phyloP scores from a whole-genome alignment of 345 rosid species.

The Raphanus raphanistrum region DNA sequence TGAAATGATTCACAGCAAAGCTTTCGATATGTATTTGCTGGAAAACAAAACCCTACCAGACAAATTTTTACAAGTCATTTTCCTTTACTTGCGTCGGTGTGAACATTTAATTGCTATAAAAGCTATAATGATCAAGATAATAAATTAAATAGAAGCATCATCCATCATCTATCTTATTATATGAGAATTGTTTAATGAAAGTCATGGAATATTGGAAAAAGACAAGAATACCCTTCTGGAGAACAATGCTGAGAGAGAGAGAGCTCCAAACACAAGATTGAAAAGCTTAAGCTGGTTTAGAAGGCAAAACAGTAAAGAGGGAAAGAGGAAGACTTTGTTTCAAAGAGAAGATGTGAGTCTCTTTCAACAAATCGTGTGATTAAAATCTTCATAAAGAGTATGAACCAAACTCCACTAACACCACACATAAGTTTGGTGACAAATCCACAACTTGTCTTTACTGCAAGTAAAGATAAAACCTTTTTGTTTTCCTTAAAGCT shows the following conservation, averaged over 20 bases:
- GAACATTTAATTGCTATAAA: constrained; percentile 56
- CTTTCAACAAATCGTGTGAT: constrained; percentile 63
- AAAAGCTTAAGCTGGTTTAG: constrained; percentile 3
- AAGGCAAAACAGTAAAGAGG: not conserved
- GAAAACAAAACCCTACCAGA: constrained; percentile 49
- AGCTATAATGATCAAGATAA: constrained; percentile 29
- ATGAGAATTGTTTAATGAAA: constrained; percentile 19
- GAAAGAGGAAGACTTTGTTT: constrained; percentile 56
- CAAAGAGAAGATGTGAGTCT: constrained; percentile 77
- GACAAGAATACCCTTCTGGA: constrained; percentile 44
- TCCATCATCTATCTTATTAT: constrained; percentile 22
- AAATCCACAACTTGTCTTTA: constrained; percentile 28
- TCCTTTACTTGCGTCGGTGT: constrained; percentile 44
- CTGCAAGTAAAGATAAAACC: not conserved
- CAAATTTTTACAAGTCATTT: constrained; percentile 53
- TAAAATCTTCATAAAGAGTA: constrained; percentile 43
- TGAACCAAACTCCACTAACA: constrained; percentile 53
- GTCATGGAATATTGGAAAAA: constrained; percentile 7
- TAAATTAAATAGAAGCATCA: constrained; percentile 30
- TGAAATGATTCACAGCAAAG: constrained; percentile 48
- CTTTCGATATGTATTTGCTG: constrained; percentile 39
- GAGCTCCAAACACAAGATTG: constrained; percentile 8
- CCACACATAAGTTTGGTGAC: constrained; percentile 38
- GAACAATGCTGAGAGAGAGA: not conserved
- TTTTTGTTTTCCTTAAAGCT: not conserved